Conservation (phyloP, 176 grass and related monocot species). For the Oryza rufipogon region DNA sequence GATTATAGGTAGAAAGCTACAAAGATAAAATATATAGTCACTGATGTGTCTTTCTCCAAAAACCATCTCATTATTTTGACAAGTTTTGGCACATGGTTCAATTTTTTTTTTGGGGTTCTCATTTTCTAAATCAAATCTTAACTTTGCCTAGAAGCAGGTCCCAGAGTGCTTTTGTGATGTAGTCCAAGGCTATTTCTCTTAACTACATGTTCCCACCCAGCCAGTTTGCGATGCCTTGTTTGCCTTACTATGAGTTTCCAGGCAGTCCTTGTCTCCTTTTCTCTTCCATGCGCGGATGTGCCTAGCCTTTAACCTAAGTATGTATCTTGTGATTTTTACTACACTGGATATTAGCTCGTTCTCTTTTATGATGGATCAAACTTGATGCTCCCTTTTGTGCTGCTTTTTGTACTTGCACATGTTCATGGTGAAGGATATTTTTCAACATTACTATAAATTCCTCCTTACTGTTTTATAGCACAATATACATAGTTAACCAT, state of each 20-base stretch:
- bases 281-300: not conserved
- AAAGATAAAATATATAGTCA: not conserved
- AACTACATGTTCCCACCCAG: not conserved
- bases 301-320: not conserved
- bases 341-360: not conserved
- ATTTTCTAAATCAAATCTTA: not conserved
- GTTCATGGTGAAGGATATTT: not conserved
- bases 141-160: not conserved
- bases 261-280: conserved; percentile 15
- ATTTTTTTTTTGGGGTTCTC: not conserved
- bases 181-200: not conserved
- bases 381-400: not conserved
- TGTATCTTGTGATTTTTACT: conserved; percentile 3
- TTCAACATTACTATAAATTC: not conserved
- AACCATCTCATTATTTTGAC: not conserved
- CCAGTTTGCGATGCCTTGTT: not conserved
- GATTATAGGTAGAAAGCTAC: not conserved
- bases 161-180: not conserved
- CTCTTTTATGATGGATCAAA: not conserved
- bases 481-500: conserved; percentile 12
- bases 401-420: not conserved
- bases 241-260: conserved; percentile 35
- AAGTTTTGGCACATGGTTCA: not conserved
- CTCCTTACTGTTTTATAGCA: not conserved
- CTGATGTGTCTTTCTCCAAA: not conserved